These are phyloP conservation scores for Ceratocystis eucalypticola DNA, from an alignment of 2,329 filamentous ascomycete species.

Conservation along the genomic window DNA sequence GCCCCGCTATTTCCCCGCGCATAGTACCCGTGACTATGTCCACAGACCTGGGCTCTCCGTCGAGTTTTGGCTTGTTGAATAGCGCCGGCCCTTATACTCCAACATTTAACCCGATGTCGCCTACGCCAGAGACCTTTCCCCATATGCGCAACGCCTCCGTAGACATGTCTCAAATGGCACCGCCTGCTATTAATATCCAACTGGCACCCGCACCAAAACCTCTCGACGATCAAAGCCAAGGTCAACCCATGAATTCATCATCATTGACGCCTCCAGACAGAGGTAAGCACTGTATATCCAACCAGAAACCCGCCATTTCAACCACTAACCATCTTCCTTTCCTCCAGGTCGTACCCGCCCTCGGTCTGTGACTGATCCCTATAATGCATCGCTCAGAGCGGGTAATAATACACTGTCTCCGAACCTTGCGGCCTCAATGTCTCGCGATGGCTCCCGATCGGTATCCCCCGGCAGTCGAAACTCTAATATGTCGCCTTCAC, in stretches of 20 bases:
- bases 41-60: slow-evolving; percentile 13
- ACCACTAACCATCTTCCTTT: slow-evolving; percentile 14
- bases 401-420: slow-evolving; percentile 32
- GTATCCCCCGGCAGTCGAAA: slow-evolving; percentile 45
- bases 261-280: slow-evolving; percentile 68
- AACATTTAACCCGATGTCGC: slow-evolving; percentile 10
- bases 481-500: slow-evolving; percentile 27
- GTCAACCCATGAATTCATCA: slow-evolving; percentile 48
- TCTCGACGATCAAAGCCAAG: slow-evolving; percentile 28
- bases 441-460: slow-evolving; percentile 39
- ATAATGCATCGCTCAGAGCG: slow-evolving; percentile 31
- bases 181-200: slow-evolving; percentile 91
- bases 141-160: slow-evolving; percentile 32
- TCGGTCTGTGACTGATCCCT: slow-evolving; percentile 47
- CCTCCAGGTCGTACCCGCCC: slow-evolving; percentile 37
- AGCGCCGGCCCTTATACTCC: slow-evolving; percentile 7
- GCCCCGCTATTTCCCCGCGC: slow-evolving; percentile 51
- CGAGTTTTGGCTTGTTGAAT: slow-evolving; percentile 10
- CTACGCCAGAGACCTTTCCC: slow-evolving; percentile 38
- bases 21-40: slow-evolving; percentile 37
- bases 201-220: slow-evolving; percentile 53
- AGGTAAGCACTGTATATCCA: slow-evolving; percentile 33
- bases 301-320: slow-evolving; percentile 2
- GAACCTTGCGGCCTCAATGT: slow-evolving; percentile 33
- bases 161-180: slow-evolving; percentile 69